phyloP scores from a whole-genome alignment of 192 early-diverging fungal species.

The Coemansia sp. region DNA sequence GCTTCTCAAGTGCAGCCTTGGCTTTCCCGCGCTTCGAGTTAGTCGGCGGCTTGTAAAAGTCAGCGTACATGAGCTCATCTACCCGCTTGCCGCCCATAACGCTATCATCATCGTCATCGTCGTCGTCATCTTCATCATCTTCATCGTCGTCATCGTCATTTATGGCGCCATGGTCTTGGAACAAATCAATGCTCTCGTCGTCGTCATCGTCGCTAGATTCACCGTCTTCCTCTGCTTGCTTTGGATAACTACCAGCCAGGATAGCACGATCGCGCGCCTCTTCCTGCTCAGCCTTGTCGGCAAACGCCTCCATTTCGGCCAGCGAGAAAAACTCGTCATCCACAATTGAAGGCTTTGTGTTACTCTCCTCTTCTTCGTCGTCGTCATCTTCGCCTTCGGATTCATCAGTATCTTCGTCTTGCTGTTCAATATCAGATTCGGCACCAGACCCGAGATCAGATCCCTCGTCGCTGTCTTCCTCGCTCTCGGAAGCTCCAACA shows the following conservation, averaged over 20 bases:
- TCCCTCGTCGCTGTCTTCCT: slow-evolving; percentile 2
- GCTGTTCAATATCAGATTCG: neutral
- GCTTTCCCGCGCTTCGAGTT: slow-evolving; percentile 52
- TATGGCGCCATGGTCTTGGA: slow-evolving; percentile 51
- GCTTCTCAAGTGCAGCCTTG: slow-evolving; percentile 36
- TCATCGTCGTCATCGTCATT: slow-evolving; percentile 67
- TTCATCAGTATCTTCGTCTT: neutral
- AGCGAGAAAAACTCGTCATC: slow-evolving; percentile 96
- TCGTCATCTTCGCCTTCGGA: slow-evolving; percentile 41
- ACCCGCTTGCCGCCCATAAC: slow-evolving; percentile 61
- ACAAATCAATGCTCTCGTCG: slow-evolving; percentile 62
- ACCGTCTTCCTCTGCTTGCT: slow-evolving; percentile 61
- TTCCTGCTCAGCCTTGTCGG: slow-evolving; percentile 66
- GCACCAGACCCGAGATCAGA: neutral
- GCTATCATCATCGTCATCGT: slow-evolving; percentile 63
- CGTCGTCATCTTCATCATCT: slow-evolving; percentile 56
- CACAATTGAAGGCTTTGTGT: slow-evolving; percentile 59
- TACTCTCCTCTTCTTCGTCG: slow-evolving; percentile 14
- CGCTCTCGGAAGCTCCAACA: slow-evolving; percentile 29
- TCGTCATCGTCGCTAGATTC: slow-evolving; percentile 52
- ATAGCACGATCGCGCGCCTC: slow-evolving; percentile 56
- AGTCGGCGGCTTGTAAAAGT: slow-evolving; percentile 79
- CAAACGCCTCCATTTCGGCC: slow-evolving; percentile 86
- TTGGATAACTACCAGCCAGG: slow-evolving; percentile 49
- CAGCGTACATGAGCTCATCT: slow-evolving; percentile 75